These are phyloP conservation scores for Ustilago loliicola DNA, from an alignment of 1,284 basidiomycete species.

Conservation along the genomic window DNA sequence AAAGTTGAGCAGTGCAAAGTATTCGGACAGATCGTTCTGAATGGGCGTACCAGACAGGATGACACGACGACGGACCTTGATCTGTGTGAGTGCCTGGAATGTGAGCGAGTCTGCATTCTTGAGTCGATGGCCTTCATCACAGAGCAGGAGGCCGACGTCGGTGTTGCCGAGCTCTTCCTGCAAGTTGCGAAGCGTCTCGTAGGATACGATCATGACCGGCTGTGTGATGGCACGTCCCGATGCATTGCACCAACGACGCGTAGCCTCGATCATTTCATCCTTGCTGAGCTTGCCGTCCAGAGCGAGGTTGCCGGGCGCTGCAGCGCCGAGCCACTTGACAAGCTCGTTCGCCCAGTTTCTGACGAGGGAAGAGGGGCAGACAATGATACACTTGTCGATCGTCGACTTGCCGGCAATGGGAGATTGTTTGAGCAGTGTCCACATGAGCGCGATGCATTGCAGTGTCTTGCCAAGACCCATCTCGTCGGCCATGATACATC, in stretches of 20 bases:
- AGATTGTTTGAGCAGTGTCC: conserved; percentile 97
- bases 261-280: conserved; percentile 66
- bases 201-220: conserved; percentile 96
- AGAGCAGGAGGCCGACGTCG: conserved; percentile 89
- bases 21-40: conserved; percentile 97
- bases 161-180: conserved; percentile 65
- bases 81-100: conserved; percentile 84
- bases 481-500: conserved; percentile 99
- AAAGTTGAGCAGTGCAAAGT: conserved; percentile 95
- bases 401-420: conserved; percentile 85
- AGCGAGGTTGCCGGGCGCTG: conserved; percentile 65
- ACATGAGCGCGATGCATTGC: conserved; percentile 95
- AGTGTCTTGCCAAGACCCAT: conserved; percentile 92
- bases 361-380: conserved; percentile 95
- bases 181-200: conserved; percentile 83
- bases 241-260: conserved; percentile 66
- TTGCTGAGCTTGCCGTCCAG: conserved; percentile 68
- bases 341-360: conserved; percentile 99
- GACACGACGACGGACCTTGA: conserved; percentile 93
- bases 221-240: conserved; percentile 64
- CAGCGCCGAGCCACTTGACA: conserved; percentile 66
- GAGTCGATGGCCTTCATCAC: conserved; percentile 95
- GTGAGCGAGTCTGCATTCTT: conserved; percentile 87
- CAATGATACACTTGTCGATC: conserved; percentile 98
- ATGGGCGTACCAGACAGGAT: conserved; percentile 97